Conservation (phyloP, 768 basidiomycete genomes). For the Collybiopsis confluens region DNA sequence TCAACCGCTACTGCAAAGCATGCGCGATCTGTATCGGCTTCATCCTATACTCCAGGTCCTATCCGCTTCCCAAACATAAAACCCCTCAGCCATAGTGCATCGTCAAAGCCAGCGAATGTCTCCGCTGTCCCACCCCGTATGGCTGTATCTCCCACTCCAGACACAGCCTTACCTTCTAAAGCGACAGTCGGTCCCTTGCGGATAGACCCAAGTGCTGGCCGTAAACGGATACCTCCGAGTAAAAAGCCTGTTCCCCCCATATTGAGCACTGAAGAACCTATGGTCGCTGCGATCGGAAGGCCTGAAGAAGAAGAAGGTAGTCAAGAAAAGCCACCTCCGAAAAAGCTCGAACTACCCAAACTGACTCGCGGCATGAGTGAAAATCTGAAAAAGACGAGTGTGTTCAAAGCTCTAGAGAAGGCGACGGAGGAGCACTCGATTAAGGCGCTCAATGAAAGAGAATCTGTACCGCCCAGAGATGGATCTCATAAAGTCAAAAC, state of each 20-base stretch:
- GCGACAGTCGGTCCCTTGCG: background rate
- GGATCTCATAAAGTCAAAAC: background rate
- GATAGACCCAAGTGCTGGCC: conserved; percentile 1
- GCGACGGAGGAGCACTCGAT: background rate
- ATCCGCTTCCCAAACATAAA: background rate
- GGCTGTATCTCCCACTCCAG: background rate
- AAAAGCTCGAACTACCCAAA: background rate
- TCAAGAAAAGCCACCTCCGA: background rate
- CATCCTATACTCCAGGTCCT: background rate
- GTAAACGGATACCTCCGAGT: background rate
- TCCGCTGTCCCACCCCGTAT: background rate
- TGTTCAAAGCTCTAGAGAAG: background rate
- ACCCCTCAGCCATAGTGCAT: background rate
- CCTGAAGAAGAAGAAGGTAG: background rate
- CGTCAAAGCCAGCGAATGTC: background rate
- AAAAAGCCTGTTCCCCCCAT: background rate
- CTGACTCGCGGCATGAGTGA: background rate
- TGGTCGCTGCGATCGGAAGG: background rate
- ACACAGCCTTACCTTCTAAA: background rate
- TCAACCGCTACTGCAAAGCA: background rate
- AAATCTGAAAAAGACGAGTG: background rate
- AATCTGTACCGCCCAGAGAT: too few species aligned
- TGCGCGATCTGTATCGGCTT: background rate
- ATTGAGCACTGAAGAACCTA: background rate
- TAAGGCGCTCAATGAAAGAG: background rate